phyloP scores from a whole-genome alignment of 345 rosid species.

The Lumnitzera littorea region DNA sequence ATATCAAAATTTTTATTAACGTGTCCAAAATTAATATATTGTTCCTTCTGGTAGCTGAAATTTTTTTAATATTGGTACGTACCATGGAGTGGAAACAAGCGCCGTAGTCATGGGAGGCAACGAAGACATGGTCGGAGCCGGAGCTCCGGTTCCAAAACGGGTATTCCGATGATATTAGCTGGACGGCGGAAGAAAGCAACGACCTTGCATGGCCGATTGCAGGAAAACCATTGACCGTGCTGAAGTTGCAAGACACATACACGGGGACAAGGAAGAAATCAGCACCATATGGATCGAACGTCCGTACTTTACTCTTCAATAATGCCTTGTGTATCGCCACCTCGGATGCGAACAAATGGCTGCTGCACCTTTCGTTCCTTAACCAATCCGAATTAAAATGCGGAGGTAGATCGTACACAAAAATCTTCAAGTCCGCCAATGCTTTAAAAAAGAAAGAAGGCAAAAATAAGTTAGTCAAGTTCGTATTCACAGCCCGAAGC shows the following conservation, averaged over 20 bases:
- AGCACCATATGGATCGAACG: constrained; percentile 69
- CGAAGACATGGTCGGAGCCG: constrained; percentile 85
- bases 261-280: constrained; percentile 96
- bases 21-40: background rate
- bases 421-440: constrained; percentile 65
- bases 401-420: constrained; percentile 67
- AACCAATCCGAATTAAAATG: constrained; percentile 79
- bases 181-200: constrained; percentile 56
- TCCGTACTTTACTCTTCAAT: constrained; percentile 46
- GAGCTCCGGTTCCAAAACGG: constrained; percentile 83
- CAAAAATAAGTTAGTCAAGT: background rate
- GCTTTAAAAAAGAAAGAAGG: constrained; percentile 12
- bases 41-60: background rate
- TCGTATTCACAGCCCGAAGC: too few relatives aligned
- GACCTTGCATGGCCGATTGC: constrained; percentile 84
- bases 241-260: constrained; percentile 92
- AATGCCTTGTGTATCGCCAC: constrained; percentile 80
- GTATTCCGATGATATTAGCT: constrained; percentile 36
- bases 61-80: background rate
- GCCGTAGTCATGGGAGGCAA: constrained; percentile 92
- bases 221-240: constrained; percentile 82
- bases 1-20: background rate
- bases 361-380: constrained; percentile 67
- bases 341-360: constrained; percentile 87
- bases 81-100: constrained; percentile 95